Percentiles rank a stretch among this genome's conserved stretches.
These are phyloP conservation scores for Starmera pachycereana DNA, from an alignment of 805 yeast species.

Conservation along the genomic window DNA sequence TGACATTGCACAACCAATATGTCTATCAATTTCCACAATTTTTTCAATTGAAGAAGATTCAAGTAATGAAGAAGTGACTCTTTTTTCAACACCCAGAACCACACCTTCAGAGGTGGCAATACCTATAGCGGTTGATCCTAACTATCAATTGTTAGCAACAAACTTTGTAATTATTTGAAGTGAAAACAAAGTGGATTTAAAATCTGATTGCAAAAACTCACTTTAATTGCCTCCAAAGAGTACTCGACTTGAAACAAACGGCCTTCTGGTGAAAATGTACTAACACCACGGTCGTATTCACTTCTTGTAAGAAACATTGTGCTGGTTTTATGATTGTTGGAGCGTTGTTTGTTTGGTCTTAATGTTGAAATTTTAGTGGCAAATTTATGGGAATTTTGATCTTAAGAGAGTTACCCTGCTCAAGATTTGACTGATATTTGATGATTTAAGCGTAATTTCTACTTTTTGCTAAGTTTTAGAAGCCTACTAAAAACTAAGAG, in stretches of 20 bases:
- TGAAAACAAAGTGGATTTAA: not conserved
- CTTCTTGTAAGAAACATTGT: constrained; percentile 96
- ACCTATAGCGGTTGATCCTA: constrained; percentile 97
- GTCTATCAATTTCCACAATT: constrained; percentile 87
- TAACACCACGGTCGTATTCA: constrained; percentile 98
- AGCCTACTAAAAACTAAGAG: too few relatives aligned
- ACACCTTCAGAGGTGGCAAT: constrained; percentile 94
- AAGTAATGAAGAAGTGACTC: constrained; percentile 85
- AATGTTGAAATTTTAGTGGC: constrained; percentile 1
- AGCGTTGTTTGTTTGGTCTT: not conserved
- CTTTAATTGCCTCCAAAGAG: constrained; percentile 92
- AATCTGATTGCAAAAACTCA: constrained; percentile 20
- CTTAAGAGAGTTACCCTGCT: too few relatives aligned
- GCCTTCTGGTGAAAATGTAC: constrained; percentile 98
- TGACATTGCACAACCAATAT: constrained; percentile 97
- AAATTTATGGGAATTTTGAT: not conserved
- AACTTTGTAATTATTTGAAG: not conserved
- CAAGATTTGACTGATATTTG: too few relatives aligned
- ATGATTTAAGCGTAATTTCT: too few relatives aligned
- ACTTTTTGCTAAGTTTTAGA: too few relatives aligned
- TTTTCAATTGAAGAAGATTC: constrained; percentile 94
- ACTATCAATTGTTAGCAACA: constrained; percentile 15
- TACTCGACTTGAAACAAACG: constrained; percentile 96
- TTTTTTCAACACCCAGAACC: constrained; percentile 90
- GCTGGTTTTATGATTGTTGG: not conserved